Base-by-base conservation (phyloP, 768 basidiomycete genomes). In the Kwoniella pini region DNA sequence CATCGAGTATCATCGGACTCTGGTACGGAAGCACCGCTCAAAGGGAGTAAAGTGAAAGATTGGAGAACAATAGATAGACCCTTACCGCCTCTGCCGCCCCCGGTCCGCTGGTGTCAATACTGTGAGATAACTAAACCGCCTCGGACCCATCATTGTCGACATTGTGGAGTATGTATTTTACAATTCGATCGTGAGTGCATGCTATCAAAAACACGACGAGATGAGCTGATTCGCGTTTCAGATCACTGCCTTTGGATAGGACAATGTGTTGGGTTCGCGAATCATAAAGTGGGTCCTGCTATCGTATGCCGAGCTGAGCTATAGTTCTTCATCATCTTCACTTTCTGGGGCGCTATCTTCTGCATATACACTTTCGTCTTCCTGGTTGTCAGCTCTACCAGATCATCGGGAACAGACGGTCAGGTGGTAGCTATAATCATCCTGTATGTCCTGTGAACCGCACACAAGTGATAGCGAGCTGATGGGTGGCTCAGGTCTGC, bases 261-360 rank as follows among this genome's bases (percentile, higher is more conserved):
- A 11, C 90, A 92, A 71, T 97, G 93, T 66, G 90, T 96, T 19
- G 93, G 93, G 11, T 93, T 91, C 51, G 84, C 85, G 38, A 97
- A 97, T 73, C 89, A 94, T 67, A 92, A 91, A 79, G 90, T 88
- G 59, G 21, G 82, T 33, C 26, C 42, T 39, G 44, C 45, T 21
- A 1, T 5, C 36, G 27, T 40, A 19, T n/a, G 39, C 6, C 13
- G 9, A 28, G 63, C 42, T 68, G 49, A 62, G 30, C 13, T 24
- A 1, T 54, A 90, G 87, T 93, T 89, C 80, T 96, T 97, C 77
- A 69, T 93, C 54, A 88, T 87, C 69, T 94, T 95, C 76, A 81
- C 85, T 12, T 79, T 84, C 69, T 89, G 90, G 81, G 81, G 82
- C 0, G 70, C 80, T 2, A 11, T 87, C 3, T 88, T 85, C 70